Evolutionary conservation across 2,329 filamentous ascomycete species (phyloP), one percentile per base, ranked within the genome.

Genomic region (Didymella glomerata): DNA sequence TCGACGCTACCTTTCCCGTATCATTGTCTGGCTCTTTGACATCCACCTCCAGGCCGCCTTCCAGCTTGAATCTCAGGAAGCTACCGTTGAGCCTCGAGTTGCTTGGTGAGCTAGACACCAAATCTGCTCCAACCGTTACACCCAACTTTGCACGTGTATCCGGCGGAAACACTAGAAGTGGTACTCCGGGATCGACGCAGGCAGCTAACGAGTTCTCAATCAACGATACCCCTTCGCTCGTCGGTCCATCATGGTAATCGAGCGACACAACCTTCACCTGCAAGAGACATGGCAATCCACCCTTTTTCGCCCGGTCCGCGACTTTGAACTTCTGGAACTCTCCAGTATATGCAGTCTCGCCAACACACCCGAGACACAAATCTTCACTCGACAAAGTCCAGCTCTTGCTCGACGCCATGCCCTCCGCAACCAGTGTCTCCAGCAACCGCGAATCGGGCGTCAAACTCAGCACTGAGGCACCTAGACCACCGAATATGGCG

Each of bases 151-250:
- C 27, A 20, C 14, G 18, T 25, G 36, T 60, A 13, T 60, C 60
- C 2, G 44, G 16, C 7, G 65, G 62, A 5, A 68, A 20, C 2
- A 68, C 63, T 4, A 66, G 25, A 24, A 61, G 65, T 4, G 44
- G 34, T 1, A 66, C 58, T 6, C 62, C 65, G 8, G 65, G 65
- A 41, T 68, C 65, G n/a, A 68, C 54, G 38, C 65, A 66, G 8
- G 65, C 64, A 11, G 24, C 58, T 41, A 68, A 68, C 11, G 55
- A 28, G 13, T 57, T 36, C 13, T 61, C 27, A 16, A 66, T 59
- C 7, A 68, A 20, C 1, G 57, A 49, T n/a, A 54, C 62, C n/a
- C 64, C 64, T 34, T 62, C 62, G n/a, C 40, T 60, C 3, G 25
- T 40, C 9, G 24, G 25, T 2, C 34, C 28, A 10, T 56, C 48